Evolutionary conservation across 768 basidiomycete species (phyloP).

Genomic region (Omphalotus guepiniiformis): DNA sequence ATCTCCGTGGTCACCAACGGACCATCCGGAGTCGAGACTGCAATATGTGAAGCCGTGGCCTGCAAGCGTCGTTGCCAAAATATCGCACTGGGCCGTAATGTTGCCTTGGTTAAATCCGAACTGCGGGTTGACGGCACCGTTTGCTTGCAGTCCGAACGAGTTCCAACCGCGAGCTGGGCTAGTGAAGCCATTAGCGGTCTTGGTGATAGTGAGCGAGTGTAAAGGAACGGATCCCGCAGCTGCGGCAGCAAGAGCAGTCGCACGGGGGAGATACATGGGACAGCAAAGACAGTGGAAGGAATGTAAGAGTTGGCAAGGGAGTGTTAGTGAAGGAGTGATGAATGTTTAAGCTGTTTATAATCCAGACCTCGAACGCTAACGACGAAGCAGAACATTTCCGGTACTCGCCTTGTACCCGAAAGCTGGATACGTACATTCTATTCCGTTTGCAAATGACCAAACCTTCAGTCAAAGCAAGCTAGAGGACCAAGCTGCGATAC

Average conservation of each 20-base stretch:
- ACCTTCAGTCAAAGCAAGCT: too few relatives aligned
- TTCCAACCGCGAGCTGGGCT: conserved; percentile 10
- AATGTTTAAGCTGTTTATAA: too few relatives aligned
- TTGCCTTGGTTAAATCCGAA: conserved; percentile 8
- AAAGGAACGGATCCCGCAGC: conserved; percentile 2
- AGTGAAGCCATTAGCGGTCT: conserved; percentile 7
- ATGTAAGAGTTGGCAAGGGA: too few relatives aligned
- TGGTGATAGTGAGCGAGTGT: conserved; percentile 5
- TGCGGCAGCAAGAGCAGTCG: conserved; percentile 2
- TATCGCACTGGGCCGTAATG: conserved; percentile 6
- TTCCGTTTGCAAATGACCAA: too few relatives aligned
- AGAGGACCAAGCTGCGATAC: too few relatives aligned
- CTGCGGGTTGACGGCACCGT: neutral
- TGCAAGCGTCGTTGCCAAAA: conserved; percentile 7
- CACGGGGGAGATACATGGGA: conserved; percentile 6
- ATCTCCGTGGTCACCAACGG: conserved; percentile 5
- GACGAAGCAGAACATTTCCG: too few relatives aligned
- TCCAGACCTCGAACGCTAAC: too few relatives aligned
- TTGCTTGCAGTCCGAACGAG: conserved; percentile 10
- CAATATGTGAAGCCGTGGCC: conserved; percentile 8
- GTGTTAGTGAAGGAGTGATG: too few relatives aligned
- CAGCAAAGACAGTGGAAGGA: too few relatives aligned
- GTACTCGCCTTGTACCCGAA: too few relatives aligned
- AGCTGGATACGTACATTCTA: too few relatives aligned
- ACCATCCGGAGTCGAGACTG: conserved; percentile 11